These are phyloP conservation scores for Geotrichum citri-aurantii DNA, from an alignment of 1,139 yeast species.

Conservation along the genomic window DNA sequence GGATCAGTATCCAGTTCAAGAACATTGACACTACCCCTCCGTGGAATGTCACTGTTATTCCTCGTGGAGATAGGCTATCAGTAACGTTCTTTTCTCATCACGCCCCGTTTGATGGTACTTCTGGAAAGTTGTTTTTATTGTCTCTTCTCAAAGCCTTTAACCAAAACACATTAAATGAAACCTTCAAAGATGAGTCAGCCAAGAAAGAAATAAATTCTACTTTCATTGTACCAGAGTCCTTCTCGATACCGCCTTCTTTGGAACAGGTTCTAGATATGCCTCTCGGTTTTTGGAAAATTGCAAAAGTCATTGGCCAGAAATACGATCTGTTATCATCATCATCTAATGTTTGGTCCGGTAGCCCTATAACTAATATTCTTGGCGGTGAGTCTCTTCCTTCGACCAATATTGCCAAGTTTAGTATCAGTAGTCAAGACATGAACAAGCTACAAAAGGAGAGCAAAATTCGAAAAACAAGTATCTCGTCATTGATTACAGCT, in stretches of 20 bases:
- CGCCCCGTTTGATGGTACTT: conserved; percentile 15
- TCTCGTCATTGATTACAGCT: conserved; percentile 9
- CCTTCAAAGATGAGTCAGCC: background rate
- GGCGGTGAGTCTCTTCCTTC: background rate
- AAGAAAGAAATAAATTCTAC: background rate
- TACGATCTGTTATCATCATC: background rate
- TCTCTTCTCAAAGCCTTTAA: conserved; percentile 5
- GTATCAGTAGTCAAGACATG: conserved; percentile 1
- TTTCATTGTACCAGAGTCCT: background rate
- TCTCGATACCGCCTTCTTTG: conserved; percentile 3
- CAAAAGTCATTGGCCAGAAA: background rate
- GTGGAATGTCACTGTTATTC: conserved; percentile 12
- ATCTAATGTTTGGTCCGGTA: conserved; percentile 8
- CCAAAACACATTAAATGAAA: background rate
- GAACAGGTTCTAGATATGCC: conserved; percentile 8
- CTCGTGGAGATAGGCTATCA: background rate
- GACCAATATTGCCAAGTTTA: background rate
- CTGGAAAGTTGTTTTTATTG: conserved; percentile 12
- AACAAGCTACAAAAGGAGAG: background rate
- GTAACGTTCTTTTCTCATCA: conserved; percentile 14
- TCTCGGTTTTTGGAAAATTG: background rate
- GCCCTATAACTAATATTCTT: background rate
- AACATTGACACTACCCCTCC: conserved; percentile 13
- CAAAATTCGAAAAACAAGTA: background rate
- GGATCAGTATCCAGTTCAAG: background rate